These are phyloP conservation scores for Microthlaspi erraticum DNA, from an alignment of 345 rosid species.

Conservation along the genomic window DNA sequence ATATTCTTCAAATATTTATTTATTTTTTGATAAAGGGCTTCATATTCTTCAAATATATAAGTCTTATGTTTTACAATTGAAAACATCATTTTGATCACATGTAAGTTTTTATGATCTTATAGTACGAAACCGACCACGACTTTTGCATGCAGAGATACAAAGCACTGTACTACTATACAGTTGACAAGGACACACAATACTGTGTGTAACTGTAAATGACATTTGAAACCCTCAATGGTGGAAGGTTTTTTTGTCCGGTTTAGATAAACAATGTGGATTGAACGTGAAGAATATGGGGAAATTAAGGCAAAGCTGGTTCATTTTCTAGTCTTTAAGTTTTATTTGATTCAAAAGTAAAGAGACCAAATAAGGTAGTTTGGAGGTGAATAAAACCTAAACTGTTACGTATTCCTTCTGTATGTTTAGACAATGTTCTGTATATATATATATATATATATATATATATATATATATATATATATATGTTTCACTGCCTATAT, in stretches of 20 bases:
- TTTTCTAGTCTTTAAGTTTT: too few species aligned
- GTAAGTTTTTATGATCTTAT: neutral
- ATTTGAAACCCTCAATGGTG: neutral
- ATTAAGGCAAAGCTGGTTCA: neutral
- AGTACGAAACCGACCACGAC: conserved; percentile 29
- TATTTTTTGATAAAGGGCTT: too few species aligned
- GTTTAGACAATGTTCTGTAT: too few species aligned
- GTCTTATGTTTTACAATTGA: neutral
- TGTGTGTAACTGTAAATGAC: neutral
- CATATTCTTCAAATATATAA: too few species aligned
- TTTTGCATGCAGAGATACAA: conserved; percentile 28
- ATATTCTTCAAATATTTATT: too few species aligned
- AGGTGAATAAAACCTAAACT: too few species aligned
- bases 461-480: too few species aligned
- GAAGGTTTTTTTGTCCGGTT: conserved; percentile 9
- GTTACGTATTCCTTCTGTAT: too few species aligned
- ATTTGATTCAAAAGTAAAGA: too few species aligned
- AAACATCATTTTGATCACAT: conserved; percentile 30
- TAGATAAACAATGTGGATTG: neutral
- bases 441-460: too few species aligned
- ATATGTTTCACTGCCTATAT: too few species aligned
- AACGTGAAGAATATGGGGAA: conserved; percentile 28
- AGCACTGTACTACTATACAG: conserved; percentile 25
- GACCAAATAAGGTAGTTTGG: too few species aligned
- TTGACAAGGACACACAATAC: conserved; percentile 10